Evolutionary conservation across 768 basidiomycete species (phyloP), one percentile per base, ranked within the genome.

Genomic region (Aureoboletus auriporus): DNA sequence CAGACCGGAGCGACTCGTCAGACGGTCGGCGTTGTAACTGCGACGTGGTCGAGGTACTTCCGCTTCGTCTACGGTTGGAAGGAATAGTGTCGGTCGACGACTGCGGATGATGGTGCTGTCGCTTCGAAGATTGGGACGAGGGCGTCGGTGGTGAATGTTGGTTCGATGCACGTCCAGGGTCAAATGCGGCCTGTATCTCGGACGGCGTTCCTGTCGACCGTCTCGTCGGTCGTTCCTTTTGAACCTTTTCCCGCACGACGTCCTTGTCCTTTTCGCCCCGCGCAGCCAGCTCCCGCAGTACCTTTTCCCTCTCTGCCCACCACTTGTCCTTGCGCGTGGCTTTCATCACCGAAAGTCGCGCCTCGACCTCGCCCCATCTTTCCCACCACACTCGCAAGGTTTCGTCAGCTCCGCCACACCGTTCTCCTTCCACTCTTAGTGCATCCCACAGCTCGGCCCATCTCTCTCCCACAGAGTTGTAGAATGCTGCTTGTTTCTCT

Each of bases 381-480:
- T 71, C 70, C 60, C 74, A 71, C 89, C 89, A 92, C 9, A 89
- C 84, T 0, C 72, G 72, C 26, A 82, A 59, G 17, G 89, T 91
- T 71, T 90, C 89, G 8, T 74, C 75, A 6, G 75, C 75, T 7
- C 81, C 83, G 1, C 76, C 81, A 52, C 83, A 83, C 69, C 77
- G 65, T 69, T 86, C 83, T 2, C 82, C 83, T 16, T 86, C 86
- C 5, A 85, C 80, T 9, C 77, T 70, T n/a, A 87, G 67, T 61
- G 84, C 86, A 51, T 90, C 86, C 89, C 89, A 92, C n/a, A 92
- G 67, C n/a, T 82, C 83, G 2, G 73, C 76, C 89, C 89, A 92
- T 27, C 76, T 71, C 42, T 80, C 79, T 37, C 77, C 72, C 6
- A 86, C 75, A 34, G 78, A 77, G 13, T 64, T 50, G 71, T 80